Base-by-base conservation (phyloP, 768 basidiomycete genomes). In the Serendipita sp. region DNA sequence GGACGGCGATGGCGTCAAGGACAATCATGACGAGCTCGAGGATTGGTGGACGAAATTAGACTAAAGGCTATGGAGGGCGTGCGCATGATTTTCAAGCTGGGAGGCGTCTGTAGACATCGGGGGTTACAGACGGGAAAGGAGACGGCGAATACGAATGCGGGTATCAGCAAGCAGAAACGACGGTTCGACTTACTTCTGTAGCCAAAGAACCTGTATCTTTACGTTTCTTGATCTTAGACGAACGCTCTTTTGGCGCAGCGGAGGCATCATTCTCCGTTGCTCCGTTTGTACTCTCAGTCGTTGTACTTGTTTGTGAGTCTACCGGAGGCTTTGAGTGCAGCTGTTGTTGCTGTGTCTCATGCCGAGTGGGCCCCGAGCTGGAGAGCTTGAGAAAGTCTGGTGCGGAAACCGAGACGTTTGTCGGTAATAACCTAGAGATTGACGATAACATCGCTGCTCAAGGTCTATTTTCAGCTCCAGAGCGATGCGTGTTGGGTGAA, bases 311-410 rank as follows among this genome's bases (percentile, higher is more conserved):
- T 31, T 58, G 53, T 33, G 53, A 58, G n/a, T 58, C 53, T 26
- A 31, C 24, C n/a, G n/a, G 22, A 11, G 53, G 53, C 53, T 58
- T 22, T 31, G 53, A n/a, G 17, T 22, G 24, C 13, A n/a, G 14
- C 11, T 20, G 31, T 31, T 58, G 24, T 38, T 38, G 34, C 24
- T 58, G 53, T 22, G 53, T 24, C 28, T 58, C 31, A 58, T 33
- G 31, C 31, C 53, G 20, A 24, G 22, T 58, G 7, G 53, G 24
- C 53, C 17, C 31, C 9, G 31, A 24, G 22, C 7, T 31, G 7
- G n/a, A 17, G 53, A 33, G 53, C 24, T 58, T 58, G 53, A 58
- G 53, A n/a, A 58, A 58, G 53, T 58, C 53, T 33, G 53, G 53
- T 17, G 53, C 31, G 3, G 53, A 24, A 9, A 58, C 31, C 17